phyloP scores from a whole-genome alignment of 106 monocot species.

The Gastrodia elata region DNA sequence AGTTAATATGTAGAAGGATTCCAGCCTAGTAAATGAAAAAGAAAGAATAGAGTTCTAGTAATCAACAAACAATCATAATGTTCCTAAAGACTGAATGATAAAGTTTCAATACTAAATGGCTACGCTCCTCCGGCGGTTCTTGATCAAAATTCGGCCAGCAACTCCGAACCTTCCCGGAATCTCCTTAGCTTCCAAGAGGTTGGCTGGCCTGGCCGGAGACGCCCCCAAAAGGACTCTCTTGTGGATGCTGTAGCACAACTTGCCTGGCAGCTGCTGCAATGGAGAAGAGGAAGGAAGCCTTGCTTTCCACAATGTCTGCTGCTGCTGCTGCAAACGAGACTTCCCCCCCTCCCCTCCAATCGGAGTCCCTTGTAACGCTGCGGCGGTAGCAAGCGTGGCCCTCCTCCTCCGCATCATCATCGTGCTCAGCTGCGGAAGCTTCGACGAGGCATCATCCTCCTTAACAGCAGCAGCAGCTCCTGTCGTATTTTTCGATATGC shows the following conservation, averaged over 20 bases:
- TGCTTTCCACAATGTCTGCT: slow-evolving; percentile 5
- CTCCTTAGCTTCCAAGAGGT: slow-evolving; percentile 20
- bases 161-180: slow-evolving; percentile 22
- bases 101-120: too few relatives aligned
- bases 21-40: too few relatives aligned
- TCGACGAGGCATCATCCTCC: too few relatives aligned
- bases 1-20: too few relatives aligned
- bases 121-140: slow-evolving; percentile 48
- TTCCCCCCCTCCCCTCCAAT: slow-evolving; percentile 17
- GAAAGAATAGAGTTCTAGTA: too few relatives aligned
- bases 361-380: slow-evolving; percentile 24
- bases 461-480: too few relatives aligned
- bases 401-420: too few relatives aligned
- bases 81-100: too few relatives aligned
- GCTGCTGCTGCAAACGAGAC: slow-evolving; percentile 17
- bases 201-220: slow-evolving; percentile 9
- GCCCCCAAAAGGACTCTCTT: slow-evolving; percentile 60
- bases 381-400: slow-evolving; percentile 55
- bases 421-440: too few relatives aligned
- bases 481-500: slow-evolving; percentile 27
- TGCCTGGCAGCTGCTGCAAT: slow-evolving; percentile 12
- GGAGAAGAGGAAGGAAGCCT: background rate
- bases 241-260: slow-evolving; percentile 66
- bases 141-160: slow-evolving; percentile 47
- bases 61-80: too few relatives aligned